Evolutionary conservation across 371 early-diverging fungal genomes (phyloP).

Genomic region (Phascolomyces articulosus): DNA sequence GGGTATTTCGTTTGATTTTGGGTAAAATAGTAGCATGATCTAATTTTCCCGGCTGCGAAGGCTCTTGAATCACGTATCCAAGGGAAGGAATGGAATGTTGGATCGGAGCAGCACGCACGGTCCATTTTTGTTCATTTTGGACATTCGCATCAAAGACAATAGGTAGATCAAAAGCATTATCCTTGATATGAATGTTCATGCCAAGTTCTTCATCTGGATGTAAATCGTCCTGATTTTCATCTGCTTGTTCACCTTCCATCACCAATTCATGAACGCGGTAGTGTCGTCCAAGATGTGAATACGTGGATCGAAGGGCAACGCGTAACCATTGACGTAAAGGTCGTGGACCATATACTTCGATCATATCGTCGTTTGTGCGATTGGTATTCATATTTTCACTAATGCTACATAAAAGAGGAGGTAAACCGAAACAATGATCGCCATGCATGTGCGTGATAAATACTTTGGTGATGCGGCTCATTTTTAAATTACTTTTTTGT

Average conservation of each 20-base stretch:
- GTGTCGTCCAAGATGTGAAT: constrained; percentile 36
- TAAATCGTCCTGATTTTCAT: constrained; percentile 9
- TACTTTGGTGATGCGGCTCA: constrained; percentile 47
- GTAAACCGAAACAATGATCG: constrained; percentile 65
- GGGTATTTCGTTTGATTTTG: constrained; percentile 37
- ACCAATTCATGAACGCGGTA: constrained; percentile 55
- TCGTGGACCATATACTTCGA: constrained; percentile 62
- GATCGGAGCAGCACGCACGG: constrained; percentile 47
- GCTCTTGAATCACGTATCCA: constrained; percentile 56
- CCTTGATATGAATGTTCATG: background rate
- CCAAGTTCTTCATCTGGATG: constrained; percentile 45
- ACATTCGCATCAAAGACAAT: background rate
- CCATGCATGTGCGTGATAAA: constrained; percentile 71
- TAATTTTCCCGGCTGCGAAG: constrained; percentile 43
- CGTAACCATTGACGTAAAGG: constrained; percentile 55
- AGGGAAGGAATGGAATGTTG: constrained; percentile 57
- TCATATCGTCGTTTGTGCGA: constrained; percentile 4
- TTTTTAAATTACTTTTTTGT: constrained; percentile 45
- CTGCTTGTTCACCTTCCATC: constrained; percentile 24
- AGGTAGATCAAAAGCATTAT: constrained; percentile 2
- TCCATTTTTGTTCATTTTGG: constrained; percentile 9
- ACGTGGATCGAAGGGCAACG: constrained; percentile 43
- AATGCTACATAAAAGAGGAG: constrained; percentile 58
- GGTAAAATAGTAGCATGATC: constrained; percentile 41
- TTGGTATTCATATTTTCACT: constrained; percentile 36